These are phyloP conservation scores for Colletotrichum agaves DNA, from an alignment of 2,329 filamentous ascomycete genomes.

Conservation along the genomic window DNA sequence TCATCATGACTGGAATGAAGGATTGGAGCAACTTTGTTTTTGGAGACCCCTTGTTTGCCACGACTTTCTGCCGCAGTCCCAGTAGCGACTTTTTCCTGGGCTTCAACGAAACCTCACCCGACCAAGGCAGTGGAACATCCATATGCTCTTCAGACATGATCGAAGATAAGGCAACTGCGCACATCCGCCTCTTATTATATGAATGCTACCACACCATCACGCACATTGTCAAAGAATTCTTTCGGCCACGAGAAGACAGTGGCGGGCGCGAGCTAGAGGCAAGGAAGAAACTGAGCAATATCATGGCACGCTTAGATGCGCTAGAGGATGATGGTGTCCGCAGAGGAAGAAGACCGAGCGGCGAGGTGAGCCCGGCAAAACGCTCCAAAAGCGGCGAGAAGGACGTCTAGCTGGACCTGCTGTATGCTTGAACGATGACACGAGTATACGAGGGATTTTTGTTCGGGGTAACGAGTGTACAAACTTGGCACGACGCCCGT, in stretches of 20 bases:
- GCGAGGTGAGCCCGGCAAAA: constrained; percentile 58
- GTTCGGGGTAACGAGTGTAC: neutral
- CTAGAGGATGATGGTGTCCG: constrained; percentile 46
- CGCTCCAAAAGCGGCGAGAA: constrained; percentile 47
- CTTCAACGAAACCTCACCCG: constrained; percentile 47
- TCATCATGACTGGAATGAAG: constrained; percentile 47
- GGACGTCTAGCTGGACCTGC: constrained; percentile 4
- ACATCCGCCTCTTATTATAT: constrained; percentile 65
- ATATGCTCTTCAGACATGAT: constrained; percentile 45
- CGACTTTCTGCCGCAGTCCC: constrained; percentile 57
- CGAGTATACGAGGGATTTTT: neutral
- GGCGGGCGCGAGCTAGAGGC: constrained; percentile 63
- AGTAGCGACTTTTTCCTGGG: constrained; percentile 59
- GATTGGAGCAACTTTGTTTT: constrained; percentile 70
- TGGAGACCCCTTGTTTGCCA: constrained; percentile 67
- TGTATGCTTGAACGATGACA: neutral
- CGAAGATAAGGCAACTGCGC: constrained; percentile 55
- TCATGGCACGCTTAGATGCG: constrained; percentile 58
- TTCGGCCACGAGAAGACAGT: constrained; percentile 60
- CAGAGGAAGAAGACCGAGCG: constrained; percentile 49
- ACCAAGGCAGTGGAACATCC: constrained; percentile 27
- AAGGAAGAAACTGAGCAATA: constrained; percentile 60
- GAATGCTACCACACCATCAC: constrained; percentile 66
- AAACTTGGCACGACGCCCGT: neutral
- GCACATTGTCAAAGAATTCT: constrained; percentile 65